These are phyloP conservation scores for Yamadazyma oceani DNA, from an alignment of 1,139 yeast species.

Conservation along the genomic window DNA sequence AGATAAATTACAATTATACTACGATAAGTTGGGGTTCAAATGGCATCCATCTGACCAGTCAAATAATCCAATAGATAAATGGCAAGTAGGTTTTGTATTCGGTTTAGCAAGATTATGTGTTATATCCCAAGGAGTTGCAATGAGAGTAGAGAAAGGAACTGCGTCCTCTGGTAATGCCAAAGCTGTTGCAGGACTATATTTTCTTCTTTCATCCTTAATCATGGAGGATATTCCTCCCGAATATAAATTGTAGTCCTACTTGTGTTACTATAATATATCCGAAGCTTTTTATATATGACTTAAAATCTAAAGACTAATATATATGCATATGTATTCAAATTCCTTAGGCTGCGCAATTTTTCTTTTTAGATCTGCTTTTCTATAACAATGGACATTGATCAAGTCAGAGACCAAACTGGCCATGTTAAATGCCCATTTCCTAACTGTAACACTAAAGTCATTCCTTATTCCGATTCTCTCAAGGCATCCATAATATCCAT, in stretches of 20 bases:
- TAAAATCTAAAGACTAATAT: too few relatives aligned
- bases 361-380: background rate
- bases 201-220: conserved; percentile 43
- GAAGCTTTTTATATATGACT: too few relatives aligned
- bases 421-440: conserved; percentile 33
- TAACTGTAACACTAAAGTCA: conserved; percentile 36
- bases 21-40: conserved; percentile 26
- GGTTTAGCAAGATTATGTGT: conserved; percentile 61
- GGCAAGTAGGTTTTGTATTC: conserved; percentile 61
- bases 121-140: conserved; percentile 67
- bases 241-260: conserved; percentile 6
- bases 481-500: conserved; percentile 16
- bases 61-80: conserved; percentile 43
- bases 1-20: conserved; percentile 28
- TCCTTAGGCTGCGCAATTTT: too few relatives aligned
- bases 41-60: conserved; percentile 37
- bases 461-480: conserved; percentile 23
- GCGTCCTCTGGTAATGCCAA: conserved; percentile 62
- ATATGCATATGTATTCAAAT: too few relatives aligned
- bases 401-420: conserved; percentile 6
- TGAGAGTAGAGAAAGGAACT: conserved; percentile 56
- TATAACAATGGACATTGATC: conserved; percentile 9
- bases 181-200: conserved; percentile 44
- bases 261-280: too few relatives aligned
- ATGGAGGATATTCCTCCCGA: conserved; percentile 16